Base-by-base conservation (phyloP, 495 filamentous ascomycete species). In the Neurospora sp. region DNA sequence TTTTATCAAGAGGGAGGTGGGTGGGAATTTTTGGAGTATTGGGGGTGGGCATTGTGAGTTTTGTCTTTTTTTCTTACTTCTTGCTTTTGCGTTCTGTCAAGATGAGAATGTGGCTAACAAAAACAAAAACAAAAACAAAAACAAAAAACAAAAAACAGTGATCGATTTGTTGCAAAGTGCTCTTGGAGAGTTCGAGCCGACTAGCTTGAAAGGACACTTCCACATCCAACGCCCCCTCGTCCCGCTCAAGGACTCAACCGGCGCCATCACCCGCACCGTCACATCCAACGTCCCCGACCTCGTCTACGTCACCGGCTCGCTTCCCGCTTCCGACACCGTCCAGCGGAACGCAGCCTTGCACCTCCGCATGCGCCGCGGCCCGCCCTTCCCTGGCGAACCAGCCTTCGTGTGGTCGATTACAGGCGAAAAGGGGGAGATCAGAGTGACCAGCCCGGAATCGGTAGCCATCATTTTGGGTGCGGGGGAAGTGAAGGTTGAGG, bases 371-470 rank as follows among this genome's bases (percentile, higher is more conserved):
- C 84, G 87, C 12, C 82, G 80, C n/a, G 87, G 86, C 0, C 79
- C 81, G 69, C 79, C 84, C 2, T 87, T 87, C 73, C 82, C 83
- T 0, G 83, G 83, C 2, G 82, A 82, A 0, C 82, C 83, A 2
- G 83, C 81, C 1, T 79, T 89, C 16, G 74, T 82, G 20, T 90
- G 88, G 89, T 80, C 76, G 0, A 87, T 91, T 61, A 81, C 83
- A 40, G 87, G 88, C 68, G 81, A 84, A 37, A 85, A 83, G 74
- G 88, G 88, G 6, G 86, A 89, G 78, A 84, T 90, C 20, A 79
- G 82, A 27, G 76, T 90, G 22, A 80, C 82, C 1, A 81, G 81
- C 1, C 68, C 71, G 0, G 71, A 53, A 12, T 75, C 75, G 1
- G 73, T 79, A 2, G 80, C 81, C 9, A 22, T 87, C n/a, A 79